Conservation (phyloP, 148 eudicot species). For the Arctostaphylos glauca region DNA sequence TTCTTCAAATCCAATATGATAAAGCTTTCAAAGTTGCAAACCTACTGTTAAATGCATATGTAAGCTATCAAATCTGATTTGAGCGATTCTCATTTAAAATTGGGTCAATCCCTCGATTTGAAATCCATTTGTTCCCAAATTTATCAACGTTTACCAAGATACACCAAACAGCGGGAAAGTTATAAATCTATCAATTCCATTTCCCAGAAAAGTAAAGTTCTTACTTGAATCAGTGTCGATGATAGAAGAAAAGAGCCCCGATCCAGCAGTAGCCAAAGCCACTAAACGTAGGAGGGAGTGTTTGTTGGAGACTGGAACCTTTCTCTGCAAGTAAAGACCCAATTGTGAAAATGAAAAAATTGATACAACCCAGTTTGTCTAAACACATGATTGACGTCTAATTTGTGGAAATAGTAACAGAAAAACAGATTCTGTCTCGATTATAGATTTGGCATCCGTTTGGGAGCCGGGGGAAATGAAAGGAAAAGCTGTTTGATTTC, state of each 20-base stretch:
- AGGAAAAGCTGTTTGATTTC: not conserved
- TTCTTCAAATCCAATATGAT: not conserved
- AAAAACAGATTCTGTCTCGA: not conserved
- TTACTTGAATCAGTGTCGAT: conserved; percentile 42
- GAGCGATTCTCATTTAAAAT: not conserved
- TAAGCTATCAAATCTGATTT: not conserved
- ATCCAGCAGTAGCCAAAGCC: conserved; percentile 61
- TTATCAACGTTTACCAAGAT: not conserved
- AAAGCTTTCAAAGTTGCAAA: not conserved
- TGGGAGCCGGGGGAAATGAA: not conserved
- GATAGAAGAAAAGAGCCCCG: conserved; percentile 43
- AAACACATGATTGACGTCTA: not conserved
- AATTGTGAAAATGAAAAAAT: not conserved
- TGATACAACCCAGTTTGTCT: not conserved
- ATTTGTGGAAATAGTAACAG: not conserved
- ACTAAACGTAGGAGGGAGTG: conserved; percentile 36
- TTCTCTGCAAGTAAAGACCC: conserved; percentile 42
- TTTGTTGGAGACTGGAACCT: conserved; percentile 23
- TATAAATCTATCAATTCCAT: not conserved
- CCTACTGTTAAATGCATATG: not conserved
- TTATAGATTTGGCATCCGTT: not conserved
- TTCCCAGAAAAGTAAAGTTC: conserved; percentile 14
- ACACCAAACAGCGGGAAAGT: not conserved
- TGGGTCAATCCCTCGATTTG: not conserved
- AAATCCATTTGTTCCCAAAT: not conserved